Conservation (phyloP, 2,329 filamentous ascomycete species). For the Fusarium continuum region DNA sequence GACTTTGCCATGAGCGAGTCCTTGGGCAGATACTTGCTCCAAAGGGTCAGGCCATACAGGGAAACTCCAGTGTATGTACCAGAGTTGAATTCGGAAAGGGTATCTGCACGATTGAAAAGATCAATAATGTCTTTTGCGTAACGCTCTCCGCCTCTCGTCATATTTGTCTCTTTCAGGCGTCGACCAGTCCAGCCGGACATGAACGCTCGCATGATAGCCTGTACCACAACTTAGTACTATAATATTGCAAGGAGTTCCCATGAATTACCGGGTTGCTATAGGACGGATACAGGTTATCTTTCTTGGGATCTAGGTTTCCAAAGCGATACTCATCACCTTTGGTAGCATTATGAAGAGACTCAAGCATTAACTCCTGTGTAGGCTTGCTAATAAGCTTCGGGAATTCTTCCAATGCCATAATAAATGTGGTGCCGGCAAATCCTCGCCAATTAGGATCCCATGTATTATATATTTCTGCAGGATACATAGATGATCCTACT, state of each 20-base stretch:
- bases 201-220: slow-evolving; percentile 69
- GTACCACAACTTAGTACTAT: not conserved
- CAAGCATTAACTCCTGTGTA: slow-evolving; percentile 57
- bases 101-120: slow-evolving; percentile 64
- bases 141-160: slow-evolving; percentile 64
- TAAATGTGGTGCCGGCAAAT: slow-evolving; percentile 67
- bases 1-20: slow-evolving; percentile 63
- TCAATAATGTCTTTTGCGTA: slow-evolving; percentile 65
- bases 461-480: slow-evolving; percentile 61
- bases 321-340: slow-evolving; percentile 70
- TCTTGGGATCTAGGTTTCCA: slow-evolving; percentile 60
- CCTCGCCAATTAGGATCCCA: slow-evolving; percentile 74
- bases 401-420: slow-evolving; percentile 68
- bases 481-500: slow-evolving; percentile 62
- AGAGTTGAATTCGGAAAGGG: slow-evolving; percentile 70
- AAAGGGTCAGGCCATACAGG: slow-evolving; percentile 65
- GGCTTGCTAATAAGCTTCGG: slow-evolving; percentile 53
- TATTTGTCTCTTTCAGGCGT: slow-evolving; percentile 63
- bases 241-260: accelerated
- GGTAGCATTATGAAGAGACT: slow-evolving; percentile 63
- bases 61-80: slow-evolving; percentile 71
- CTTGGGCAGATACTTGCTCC: slow-evolving; percentile 66
- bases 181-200: slow-evolving; percentile 67
- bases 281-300: slow-evolving; percentile 69
- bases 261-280: slow-evolving; percentile 64